Conservation (phyloP, 306 rosid genomes). For the Trifolium subterraneum region DNA sequence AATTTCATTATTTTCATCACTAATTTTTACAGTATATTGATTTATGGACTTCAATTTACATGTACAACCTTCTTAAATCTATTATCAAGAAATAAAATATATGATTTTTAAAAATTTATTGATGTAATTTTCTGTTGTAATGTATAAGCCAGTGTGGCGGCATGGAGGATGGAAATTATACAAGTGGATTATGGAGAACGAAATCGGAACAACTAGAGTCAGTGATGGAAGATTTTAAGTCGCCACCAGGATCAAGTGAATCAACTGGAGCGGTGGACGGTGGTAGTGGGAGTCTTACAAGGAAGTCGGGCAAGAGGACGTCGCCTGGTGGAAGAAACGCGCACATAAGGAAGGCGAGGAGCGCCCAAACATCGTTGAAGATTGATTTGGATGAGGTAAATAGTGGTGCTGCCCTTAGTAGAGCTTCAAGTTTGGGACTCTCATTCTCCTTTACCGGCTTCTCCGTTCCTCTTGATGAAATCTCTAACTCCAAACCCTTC, state of each 20-base stretch:
- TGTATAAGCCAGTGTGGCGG: neutral
- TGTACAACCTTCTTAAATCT: no score
- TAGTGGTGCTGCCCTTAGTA: conserved; percentile 88
- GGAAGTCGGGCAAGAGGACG: conserved; percentile 68
- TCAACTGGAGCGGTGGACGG: conserved; percentile 35
- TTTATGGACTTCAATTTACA: no score
- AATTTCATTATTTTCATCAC: no score
- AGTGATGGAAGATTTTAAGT: conserved; percentile 50
- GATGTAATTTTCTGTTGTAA: neutral
- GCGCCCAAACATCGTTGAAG: conserved; percentile 73
- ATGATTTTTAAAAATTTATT: neutral
- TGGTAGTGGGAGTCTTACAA: conserved; percentile 47
- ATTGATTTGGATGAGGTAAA: conserved; percentile 72
- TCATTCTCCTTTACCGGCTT: conserved; percentile 96
- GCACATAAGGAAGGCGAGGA: conserved; percentile 83
- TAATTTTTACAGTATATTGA: no score
- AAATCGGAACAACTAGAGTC: conserved; percentile 79
- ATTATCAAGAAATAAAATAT: no score
- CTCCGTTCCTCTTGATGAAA: conserved; percentile 79
- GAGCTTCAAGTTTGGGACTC: conserved; percentile 94
- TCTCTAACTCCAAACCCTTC: conserved; percentile 70
- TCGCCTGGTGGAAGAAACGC: conserved; percentile 71
- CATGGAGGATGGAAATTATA: conserved; percentile 63
- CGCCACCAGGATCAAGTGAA: conserved; percentile 44
- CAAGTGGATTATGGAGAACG: conserved; percentile 59